A percentile compares a stretch with the other conserved stretches of the same genome.
Evolutionary conservation across 2,329 filamentous ascomycete genomes (phyloP).

Genomic region (Fusarium sp.): DNA sequence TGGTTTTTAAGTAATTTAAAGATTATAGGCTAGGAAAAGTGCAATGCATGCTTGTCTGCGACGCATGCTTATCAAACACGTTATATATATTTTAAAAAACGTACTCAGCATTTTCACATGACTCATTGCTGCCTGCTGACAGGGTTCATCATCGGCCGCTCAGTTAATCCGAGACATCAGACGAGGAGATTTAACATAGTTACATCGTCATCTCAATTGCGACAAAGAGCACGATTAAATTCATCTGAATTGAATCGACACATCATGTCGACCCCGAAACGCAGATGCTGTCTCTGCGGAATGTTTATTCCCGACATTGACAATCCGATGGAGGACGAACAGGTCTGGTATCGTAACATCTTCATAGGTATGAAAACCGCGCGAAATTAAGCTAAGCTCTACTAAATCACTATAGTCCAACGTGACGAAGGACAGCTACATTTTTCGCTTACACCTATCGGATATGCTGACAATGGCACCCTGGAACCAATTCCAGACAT

Average conservation of each 20-base stretch:
- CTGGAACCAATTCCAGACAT: neutral
- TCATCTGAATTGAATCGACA: no score
- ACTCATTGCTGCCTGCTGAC: neutral
- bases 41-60: no score
- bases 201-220: no score
- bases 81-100: no score
- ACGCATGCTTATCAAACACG: no score
- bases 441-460: neutral
- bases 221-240: no score
- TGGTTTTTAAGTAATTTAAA: no score
- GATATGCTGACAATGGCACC: neutral
- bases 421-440: rapidly evolving
- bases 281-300: neutral
- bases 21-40: no score
- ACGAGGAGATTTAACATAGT: no score
- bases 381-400: neutral
- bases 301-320: rapidly evolving
- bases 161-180: neutral
- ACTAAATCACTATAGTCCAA: neutral
- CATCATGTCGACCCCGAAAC: no score
- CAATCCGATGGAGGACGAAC: rapidly evolving
- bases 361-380: neutral
- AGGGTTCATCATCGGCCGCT: neutral
- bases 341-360: neutral
- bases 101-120: neutral